These are phyloP conservation scores for Mallotus repandus DNA, from an alignment of 441 rosid species.

Conservation along the genomic window DNA sequence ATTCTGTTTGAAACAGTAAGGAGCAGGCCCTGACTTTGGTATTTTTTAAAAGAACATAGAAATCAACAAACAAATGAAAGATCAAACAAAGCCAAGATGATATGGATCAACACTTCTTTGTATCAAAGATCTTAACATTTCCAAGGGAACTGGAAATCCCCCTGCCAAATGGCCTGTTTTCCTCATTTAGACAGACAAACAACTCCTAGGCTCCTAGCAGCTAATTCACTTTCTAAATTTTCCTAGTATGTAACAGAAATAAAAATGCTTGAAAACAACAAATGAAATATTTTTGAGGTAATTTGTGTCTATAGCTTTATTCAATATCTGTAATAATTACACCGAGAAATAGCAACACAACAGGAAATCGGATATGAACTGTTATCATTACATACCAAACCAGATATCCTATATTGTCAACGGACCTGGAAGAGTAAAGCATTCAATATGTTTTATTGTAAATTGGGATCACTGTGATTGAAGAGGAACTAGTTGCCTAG, in stretches of 20 bases:
- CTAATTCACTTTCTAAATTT: background rate
- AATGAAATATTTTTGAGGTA: no score
- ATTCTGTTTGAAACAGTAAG: no score
- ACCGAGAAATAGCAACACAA: background rate
- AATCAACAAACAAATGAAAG: no score
- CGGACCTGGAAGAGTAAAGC: background rate
- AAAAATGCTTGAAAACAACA: background rate
- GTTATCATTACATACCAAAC: conserved; percentile 13
- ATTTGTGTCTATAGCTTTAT: background rate
- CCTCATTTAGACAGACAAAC: no score
- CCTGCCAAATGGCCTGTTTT: no score
- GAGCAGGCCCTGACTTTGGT: no score
- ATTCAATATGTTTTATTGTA: conserved; percentile 9
- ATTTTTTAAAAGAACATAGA: no score
- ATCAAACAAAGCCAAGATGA: no score
- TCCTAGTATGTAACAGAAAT: background rate
- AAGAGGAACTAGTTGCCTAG: conserved; percentile 21
- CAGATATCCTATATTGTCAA: background rate
- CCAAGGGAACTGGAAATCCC: no score
- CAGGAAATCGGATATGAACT: background rate
- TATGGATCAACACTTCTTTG: no score
- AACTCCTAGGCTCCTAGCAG: no score
- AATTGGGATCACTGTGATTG: background rate
- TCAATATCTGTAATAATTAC: background rate
- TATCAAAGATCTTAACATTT: no score